A percentile compares a stretch with the other conserved stretches of the same genome.
Evolutionary conservation across 805 yeast species (phyloP).

Genomic region (Ogataea chonburiensis): DNA sequence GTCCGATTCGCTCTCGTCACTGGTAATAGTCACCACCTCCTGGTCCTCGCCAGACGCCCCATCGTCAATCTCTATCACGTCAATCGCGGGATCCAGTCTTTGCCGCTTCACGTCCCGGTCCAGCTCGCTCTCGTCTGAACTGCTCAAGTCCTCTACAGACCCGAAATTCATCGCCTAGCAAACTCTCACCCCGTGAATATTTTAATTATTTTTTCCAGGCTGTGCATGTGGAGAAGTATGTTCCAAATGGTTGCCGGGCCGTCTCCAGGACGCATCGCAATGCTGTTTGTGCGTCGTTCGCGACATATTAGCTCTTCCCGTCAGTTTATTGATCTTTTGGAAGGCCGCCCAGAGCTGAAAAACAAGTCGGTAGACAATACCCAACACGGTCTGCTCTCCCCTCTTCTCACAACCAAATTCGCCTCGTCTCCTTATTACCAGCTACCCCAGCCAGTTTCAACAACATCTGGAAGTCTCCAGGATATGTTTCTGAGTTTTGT

Average conservation of each 20-base stretch:
- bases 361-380: neutral
- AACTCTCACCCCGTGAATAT: slow-evolving; percentile 1
- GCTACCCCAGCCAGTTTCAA: slow-evolving; percentile 1
- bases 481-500: slow-evolving; percentile 11
- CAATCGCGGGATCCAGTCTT: neutral
- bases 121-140: no score
- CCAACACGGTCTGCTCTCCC: neutral
- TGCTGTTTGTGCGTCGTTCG: no score
- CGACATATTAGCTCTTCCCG: slow-evolving; percentile 1
- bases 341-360: no score
- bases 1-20: slow-evolving; percentile 27
- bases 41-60: slow-evolving; percentile 1
- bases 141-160: neutral
- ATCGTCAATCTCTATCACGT: slow-evolving; percentile 1
- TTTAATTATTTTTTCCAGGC: slow-evolving; percentile 6
- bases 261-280: no score
- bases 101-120: no score
- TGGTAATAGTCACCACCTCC: slow-evolving; percentile 5
- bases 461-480: slow-evolving; percentile 15
- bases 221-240: slow-evolving; percentile 10
- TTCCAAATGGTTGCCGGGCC: slow-evolving; percentile 2
- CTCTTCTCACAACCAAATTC: slow-evolving; percentile 7
- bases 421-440: slow-evolving; percentile 4
- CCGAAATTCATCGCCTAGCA: neutral
- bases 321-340: slow-evolving; percentile 1